Percentiles rank a stretch among this genome's conserved stretches.
phyloP scores from a whole-genome alignment of 2,329 filamentous ascomycete genomes.

The Trichoderma sp. region DNA sequence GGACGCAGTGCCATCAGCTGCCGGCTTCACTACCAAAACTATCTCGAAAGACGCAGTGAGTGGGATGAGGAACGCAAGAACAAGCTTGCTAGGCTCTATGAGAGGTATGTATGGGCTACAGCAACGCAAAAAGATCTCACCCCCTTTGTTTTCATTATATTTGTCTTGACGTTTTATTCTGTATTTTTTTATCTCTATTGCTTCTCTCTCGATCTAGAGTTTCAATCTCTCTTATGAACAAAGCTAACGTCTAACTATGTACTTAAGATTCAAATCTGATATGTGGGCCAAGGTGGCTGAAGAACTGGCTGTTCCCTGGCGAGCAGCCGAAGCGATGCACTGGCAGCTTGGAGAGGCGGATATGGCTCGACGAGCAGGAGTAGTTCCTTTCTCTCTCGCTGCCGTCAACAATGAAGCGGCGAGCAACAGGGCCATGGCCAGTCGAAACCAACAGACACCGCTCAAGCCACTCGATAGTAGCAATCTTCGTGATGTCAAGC shows the following conservation, averaged over 20 bases:
- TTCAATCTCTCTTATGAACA: neutral
- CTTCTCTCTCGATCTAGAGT: neutral
- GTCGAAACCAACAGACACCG: conserved; percentile 45
- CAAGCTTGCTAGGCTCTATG: conserved; percentile 90
- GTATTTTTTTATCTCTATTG: neutral
- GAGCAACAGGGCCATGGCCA: conserved; percentile 45
- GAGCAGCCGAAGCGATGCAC: conserved; percentile 96
- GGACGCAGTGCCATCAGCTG: conserved; percentile 94
- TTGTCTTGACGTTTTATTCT: neutral
- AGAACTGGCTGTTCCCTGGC: conserved; percentile 94
- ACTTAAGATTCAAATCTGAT: conserved; percentile 84
- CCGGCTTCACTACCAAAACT: conserved; percentile 95
- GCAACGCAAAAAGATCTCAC: neutral
- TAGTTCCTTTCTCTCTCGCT: conserved; percentile 78
- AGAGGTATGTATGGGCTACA: conserved; percentile 68
- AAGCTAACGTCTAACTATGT: neutral
- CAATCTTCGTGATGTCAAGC: conserved; percentile 48
- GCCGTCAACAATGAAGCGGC: conserved; percentile 54
- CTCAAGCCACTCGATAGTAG: conserved; percentile 53
- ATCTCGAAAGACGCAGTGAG: conserved; percentile 86
- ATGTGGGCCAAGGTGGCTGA: conserved; percentile 98
- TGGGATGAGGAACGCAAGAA: conserved; percentile 99
- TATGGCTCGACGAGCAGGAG: conserved; percentile 90
- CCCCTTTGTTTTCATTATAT: neutral
- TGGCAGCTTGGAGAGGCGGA: conserved; percentile 94